These are phyloP conservation scores for Cubamyces sp. DNA, from an alignment of 768 basidiomycete genomes.

Conservation along the genomic window DNA sequence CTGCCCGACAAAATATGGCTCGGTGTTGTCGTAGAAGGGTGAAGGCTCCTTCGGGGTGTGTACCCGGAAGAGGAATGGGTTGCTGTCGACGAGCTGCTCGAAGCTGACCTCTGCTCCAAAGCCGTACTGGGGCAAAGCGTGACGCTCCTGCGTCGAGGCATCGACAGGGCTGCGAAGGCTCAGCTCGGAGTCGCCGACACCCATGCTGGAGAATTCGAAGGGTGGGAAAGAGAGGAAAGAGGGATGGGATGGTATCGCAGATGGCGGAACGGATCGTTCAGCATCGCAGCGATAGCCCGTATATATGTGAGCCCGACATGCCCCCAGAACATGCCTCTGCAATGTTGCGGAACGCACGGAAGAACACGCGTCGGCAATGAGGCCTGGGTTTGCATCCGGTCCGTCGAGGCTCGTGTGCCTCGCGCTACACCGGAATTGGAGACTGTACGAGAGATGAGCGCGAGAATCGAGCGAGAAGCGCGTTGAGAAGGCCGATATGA, in stretches of 20 bases:
- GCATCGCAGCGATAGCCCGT: slow-evolving; percentile 18
- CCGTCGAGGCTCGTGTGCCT: slow-evolving; percentile 20
- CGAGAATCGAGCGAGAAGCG: slow-evolving; percentile 3
- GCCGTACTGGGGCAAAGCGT: slow-evolving; percentile 69
- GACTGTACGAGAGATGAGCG: slow-evolving; percentile 4
- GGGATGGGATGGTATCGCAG: slow-evolving; percentile 16
- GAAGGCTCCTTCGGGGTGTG: slow-evolving; percentile 72
- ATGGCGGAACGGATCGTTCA: slow-evolving; percentile 23
- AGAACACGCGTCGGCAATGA: slow-evolving; percentile 21
- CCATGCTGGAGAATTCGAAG: slow-evolving; percentile 13
- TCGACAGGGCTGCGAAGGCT: slow-evolving; percentile 15
- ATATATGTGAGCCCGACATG: slow-evolving; percentile 6
- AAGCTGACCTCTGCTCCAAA: slow-evolving; percentile 69
- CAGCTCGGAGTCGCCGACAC: slow-evolving; percentile 14
- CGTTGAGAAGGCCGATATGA: slow-evolving; percentile 10
- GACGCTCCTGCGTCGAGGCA: slow-evolving; percentile 25
- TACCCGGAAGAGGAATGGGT: slow-evolving; percentile 79
- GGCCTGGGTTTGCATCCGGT: slow-evolving; percentile 22
- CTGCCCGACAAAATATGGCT: slow-evolving; percentile 72
- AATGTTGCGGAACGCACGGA: slow-evolving; percentile 23
- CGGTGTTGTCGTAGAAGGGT: slow-evolving; percentile 52
- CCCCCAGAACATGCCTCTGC: slow-evolving; percentile 19
- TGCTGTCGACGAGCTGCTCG: slow-evolving; percentile 59
- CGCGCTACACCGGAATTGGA: slow-evolving; percentile 8
- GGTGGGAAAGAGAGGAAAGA: background rate